Base-by-base conservation (phyloP, 495 filamentous ascomycete species). In the Glonium stellatum region DNA sequence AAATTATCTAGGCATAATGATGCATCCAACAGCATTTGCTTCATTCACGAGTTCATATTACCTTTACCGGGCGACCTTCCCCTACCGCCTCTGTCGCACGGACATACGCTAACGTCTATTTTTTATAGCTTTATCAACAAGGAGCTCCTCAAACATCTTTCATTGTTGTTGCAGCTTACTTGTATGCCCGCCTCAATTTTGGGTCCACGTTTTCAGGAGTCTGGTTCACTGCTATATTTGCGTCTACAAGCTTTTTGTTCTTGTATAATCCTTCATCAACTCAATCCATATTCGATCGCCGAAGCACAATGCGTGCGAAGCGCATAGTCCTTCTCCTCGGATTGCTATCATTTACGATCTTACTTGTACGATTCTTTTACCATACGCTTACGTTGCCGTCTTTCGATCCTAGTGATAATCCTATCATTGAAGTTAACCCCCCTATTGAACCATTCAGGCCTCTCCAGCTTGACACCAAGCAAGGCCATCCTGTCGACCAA, bases 401-500 rank as follows among this genome's bases (percentile, higher is more conserved):
- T 36, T 50, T 13, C 22, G 44, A 37, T 18, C 1, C 12, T 52
- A 18, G 6, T 8, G 51, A 62, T 12, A 10, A 19, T n/a, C 27
- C 37, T 49, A 18, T 15, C 5, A 55, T 59, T 36, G 21, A 23
- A 22, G 27, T 47, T 10, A 12, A 23, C 4, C 35, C 67, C 10
- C 57, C 60, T 4, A 51, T 59, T 15, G 31, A 23, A 1, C 55
- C 62, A 18, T 57, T 68, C 13, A 61, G 36, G 1, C 71, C 73
- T 0, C 31, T 73, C 47, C 54, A 59, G 21, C 62, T 71, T 10
- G 54, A 62, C 27, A 47, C 64, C 46, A 62, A 27, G 11, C 62
- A 62, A 35, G 65, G 67, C 8, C 82, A 85, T 64, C 82, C 82
- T 0, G 69, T 84, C n/a, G 65, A 73, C n/a, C 65, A 71, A 9